phyloP scores from a whole-genome alignment of 164 flowering plant genomes.

The Nymphaea thermarum region DNA sequence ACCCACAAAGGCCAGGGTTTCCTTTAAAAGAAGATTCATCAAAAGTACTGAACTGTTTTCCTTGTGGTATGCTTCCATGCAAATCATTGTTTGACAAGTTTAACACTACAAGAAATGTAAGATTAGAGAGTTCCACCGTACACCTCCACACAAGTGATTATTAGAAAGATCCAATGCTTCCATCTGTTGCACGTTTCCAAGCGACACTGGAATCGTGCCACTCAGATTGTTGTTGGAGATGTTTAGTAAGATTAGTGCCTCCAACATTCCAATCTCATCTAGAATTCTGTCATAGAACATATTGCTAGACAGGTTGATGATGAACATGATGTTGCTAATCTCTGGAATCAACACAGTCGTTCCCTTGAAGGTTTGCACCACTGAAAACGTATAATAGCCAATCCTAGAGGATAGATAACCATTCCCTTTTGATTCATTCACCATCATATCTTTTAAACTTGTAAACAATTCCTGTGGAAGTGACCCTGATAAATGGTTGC shows the following conservation, averaged over 20 bases:
- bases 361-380: not conserved
- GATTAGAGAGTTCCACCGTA: not conserved
- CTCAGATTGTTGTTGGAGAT: not conserved
- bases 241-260: not conserved
- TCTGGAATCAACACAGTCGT: not conserved
- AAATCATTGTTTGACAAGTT: not conserved
- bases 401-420: not conserved
- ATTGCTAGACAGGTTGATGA: not conserved
- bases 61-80: not conserved
- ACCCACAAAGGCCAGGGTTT: not conserved
- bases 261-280: not conserved
- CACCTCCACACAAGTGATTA: not conserved
- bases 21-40: not conserved
- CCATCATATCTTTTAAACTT: not conserved
- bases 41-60: not conserved
- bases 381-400: not conserved
- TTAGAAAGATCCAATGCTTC: not conserved
- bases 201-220: not conserved
- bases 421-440: not conserved
- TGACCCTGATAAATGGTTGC: constrained; percentile 31
- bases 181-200: not conserved
- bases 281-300: not conserved
- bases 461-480: constrained; percentile 6
- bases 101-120: not conserved
- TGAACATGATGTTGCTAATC: not conserved